Evolutionary conservation across 202 grass and related monocot species (phyloP).

Genomic region (Cymbopogon flexuosus): DNA sequence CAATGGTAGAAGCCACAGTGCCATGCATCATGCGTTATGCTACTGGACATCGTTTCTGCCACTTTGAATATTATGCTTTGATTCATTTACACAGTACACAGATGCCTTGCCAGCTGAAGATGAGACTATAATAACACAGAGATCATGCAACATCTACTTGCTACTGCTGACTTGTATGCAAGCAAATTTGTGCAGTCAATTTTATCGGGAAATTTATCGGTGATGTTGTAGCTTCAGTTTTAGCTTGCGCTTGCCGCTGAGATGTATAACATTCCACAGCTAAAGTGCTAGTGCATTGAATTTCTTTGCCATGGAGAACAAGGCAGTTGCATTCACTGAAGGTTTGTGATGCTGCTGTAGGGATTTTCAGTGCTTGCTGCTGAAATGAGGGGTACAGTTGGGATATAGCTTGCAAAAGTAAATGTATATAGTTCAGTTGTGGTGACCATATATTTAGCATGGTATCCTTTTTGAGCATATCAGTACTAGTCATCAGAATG

Average conservation of each 20-base stretch:
- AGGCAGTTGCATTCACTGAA: slow-evolving; percentile 2
- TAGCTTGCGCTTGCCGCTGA: slow-evolving; percentile 11
- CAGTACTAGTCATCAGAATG: too few species aligned
- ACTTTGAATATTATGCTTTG: too few species aligned
- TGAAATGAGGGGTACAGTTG: neutral
- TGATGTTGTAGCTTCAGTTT: neutral
- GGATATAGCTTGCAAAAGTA: too few species aligned
- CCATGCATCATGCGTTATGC: neutral
- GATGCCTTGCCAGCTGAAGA: too few species aligned
- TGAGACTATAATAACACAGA: neutral
- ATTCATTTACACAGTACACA: too few species aligned
- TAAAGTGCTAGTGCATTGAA: slow-evolving; percentile 26
- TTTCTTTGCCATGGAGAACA: slow-evolving; percentile 18
- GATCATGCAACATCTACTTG: slow-evolving; percentile 23
- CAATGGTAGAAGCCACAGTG: slow-evolving; percentile 2
- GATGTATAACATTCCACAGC: neutral
- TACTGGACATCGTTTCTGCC: neutral
- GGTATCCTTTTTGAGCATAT: too few species aligned
- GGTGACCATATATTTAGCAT: too few species aligned
- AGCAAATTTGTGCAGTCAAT: slow-evolving; percentile 29
- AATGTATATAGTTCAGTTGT: too few species aligned
- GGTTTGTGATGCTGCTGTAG: neutral
- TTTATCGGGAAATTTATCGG: slow-evolving; percentile 14
- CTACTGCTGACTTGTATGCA: slow-evolving; percentile 27
- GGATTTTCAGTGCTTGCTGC: neutral